phyloP scores from a whole-genome alignment of 116 monocot species.

The Trichopus zeylanicus region DNA sequence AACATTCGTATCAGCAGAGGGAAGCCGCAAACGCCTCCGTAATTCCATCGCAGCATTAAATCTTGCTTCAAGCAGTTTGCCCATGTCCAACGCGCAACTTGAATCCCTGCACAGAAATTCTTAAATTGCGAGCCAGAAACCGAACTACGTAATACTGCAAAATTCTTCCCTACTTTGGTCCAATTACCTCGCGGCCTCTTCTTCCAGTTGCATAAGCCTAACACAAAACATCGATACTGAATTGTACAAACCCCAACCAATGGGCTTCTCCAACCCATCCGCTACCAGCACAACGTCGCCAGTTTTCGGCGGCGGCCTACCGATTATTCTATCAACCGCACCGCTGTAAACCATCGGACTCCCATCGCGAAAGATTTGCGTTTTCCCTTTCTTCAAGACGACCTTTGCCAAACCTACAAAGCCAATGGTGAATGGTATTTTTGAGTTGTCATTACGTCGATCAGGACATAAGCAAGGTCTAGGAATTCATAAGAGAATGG shows the following conservation, averaged over 20 bases:
- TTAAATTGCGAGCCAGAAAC: no score
- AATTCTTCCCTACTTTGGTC: no score
- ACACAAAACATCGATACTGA: no score
- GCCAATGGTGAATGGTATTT: no score
- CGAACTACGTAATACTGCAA: no score
- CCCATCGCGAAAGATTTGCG: constrained; percentile 85
- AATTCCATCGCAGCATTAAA: constrained; percentile 65
- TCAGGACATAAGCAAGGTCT: no score
- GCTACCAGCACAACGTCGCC: constrained; percentile 88
- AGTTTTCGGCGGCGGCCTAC: constrained; percentile 79
- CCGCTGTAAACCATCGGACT: constrained; percentile 99
- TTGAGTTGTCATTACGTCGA: no score
- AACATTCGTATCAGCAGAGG: constrained; percentile 73
- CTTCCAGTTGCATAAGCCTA: constrained; percentile 95
- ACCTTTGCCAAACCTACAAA: constrained; percentile 77
- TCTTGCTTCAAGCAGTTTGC: constrained; percentile 75
- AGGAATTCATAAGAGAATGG: no score
- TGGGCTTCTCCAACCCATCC: constrained; percentile 87
- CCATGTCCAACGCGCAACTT: constrained; percentile 63
- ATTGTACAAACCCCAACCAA: constrained; percentile 99
- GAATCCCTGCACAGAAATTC: constrained; percentile 57
- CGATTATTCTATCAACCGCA: constrained; percentile 87
- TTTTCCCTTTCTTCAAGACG: no score
- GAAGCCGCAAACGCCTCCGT: constrained; percentile 63
- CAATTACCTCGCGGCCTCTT: constrained; percentile 66